Evolutionary conservation across 495 filamentous ascomycete species (phyloP), one percentile per base, ranked within the genome.

Genomic region (Xylaria venustula): DNA sequence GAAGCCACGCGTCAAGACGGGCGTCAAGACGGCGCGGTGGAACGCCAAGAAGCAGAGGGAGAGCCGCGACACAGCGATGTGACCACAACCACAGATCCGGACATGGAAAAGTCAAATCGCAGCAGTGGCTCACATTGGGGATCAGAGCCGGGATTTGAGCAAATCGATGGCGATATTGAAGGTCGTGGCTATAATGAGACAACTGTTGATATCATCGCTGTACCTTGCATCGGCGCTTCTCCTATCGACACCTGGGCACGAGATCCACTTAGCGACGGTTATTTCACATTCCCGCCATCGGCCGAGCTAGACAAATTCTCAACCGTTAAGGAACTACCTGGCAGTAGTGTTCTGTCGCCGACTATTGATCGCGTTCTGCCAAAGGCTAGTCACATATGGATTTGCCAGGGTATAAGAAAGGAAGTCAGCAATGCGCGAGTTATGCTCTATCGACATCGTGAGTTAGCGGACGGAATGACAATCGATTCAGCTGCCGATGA

Each of bases 381-480:
- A 2, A 63, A 51, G 36, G 70, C 71, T 1, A 65, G 32, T 17
- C 74, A 64, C 54, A 51, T 73, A 0, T 81, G 79, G 79, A 69
- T 80, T 14, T 69, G 67, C 7, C 73, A 75, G 41, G 73, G 75
- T 9, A 70, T 81, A 19, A 73, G 76, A 1, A 66, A 60, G 26
- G 64, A 67, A 26, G 67, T 73, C 45, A 76, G 50, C 61, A 72
- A 63, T 28, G 83, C 82, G 6, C 75, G 84, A 7, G 79, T 87
- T 14, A 64, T 86, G 64, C 64, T 87, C 14, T 83, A 85, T 58
- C 78, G 76, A 59, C 83, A 87, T 62, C 83, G 84, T 4, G 67
- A 75, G 22, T 46, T 83, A 4, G 61, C 61, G 2, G 79, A 83
- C 9, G 75, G 73, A 0, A 77, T 80, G 65, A 80, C 67, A 9